Evolutionary conservation across 345 rosid species (phyloP).

Genomic region (Ricinus communis): DNA sequence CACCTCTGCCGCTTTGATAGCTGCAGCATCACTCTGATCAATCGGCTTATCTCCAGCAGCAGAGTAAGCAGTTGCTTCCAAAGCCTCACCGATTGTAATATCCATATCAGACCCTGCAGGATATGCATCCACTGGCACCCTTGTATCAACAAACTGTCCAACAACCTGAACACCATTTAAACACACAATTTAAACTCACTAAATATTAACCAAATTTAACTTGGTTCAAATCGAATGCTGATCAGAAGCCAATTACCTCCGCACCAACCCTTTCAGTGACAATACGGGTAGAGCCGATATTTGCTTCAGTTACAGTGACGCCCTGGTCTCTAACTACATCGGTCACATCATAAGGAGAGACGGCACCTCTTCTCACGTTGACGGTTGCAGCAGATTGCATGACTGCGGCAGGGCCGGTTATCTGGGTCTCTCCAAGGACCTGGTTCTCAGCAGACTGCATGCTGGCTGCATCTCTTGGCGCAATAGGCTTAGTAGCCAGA

Average conservation of each 20-base stretch:
- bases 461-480: slow-evolving; percentile 37
- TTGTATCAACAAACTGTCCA: slow-evolving; percentile 30
- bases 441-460: slow-evolving; percentile 43
- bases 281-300: slow-evolving; percentile 14
- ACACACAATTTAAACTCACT: not conserved
- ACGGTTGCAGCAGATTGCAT: slow-evolving; percentile 38
- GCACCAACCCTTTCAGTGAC: slow-evolving; percentile 28
- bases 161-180: slow-evolving; percentile 30
- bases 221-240: too few species aligned
- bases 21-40: slow-evolving; percentile 51
- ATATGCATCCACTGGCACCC: slow-evolving; percentile 6
- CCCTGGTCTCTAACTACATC: slow-evolving; percentile 24
- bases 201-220: not conserved
- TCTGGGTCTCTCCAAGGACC: slow-evolving; percentile 31
- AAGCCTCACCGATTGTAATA: slow-evolving; percentile 54
- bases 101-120: slow-evolving; percentile 19
- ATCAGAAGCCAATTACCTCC: not conserved
- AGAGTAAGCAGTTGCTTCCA: slow-evolving; percentile 48
- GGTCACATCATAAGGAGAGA: slow-evolving; percentile 14
- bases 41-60: slow-evolving; percentile 49
- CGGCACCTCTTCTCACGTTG: slow-evolving; percentile 23
- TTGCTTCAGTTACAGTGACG: slow-evolving; percentile 21
- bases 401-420: slow-evolving; percentile 32
- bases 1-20: slow-evolving; percentile 52
- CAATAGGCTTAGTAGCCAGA: slow-evolving; percentile 31